phyloP scores from a whole-genome alignment of 2,329 filamentous ascomycete species.

The Colletotrichum tanaceti region DNA sequence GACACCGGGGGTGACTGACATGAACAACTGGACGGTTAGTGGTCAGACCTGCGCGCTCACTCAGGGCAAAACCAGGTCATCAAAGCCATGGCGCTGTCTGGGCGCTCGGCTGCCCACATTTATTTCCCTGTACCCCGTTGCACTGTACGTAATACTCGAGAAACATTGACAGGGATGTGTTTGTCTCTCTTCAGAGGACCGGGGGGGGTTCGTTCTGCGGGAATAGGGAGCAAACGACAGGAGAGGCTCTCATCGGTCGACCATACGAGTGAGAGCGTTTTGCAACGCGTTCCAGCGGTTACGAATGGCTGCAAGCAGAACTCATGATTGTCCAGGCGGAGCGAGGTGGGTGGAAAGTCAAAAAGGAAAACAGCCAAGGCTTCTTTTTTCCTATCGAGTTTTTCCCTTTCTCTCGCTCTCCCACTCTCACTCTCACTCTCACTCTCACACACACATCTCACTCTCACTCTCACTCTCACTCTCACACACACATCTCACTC shows the following conservation, averaged over 20 bases:
- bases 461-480: background rate
- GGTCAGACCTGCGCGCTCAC: conserved; percentile 6
- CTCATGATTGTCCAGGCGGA: conserved; percentile 2
- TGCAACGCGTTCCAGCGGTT: conserved; percentile 22
- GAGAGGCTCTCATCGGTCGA: background rate
- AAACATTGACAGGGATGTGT: conserved; percentile 4
- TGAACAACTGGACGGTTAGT: conserved; percentile 11
- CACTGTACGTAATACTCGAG: conserved; percentile 24
- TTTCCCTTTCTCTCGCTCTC: conserved; percentile 4
- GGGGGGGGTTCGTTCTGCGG: background rate
- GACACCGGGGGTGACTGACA: background rate
- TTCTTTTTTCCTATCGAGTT: conserved; percentile 19
- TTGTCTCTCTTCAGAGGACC: background rate
- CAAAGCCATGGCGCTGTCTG: conserved; percentile 1
- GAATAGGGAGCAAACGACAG: conserved; percentile 11
- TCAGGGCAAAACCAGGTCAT: background rate
- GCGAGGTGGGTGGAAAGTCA: conserved; percentile 13
- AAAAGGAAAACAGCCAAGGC: conserved; percentile 29
- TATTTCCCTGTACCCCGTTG: conserved; percentile 15
- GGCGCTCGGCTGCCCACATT: conserved; percentile 23
- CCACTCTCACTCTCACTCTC: conserved; percentile 11
- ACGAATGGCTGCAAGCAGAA: conserved; percentile 18
- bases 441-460: background rate
- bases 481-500: no score
- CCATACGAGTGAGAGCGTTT: background rate